Conservation (phyloP, 2,329 filamentous ascomycete species). For the Diaporthe citri region DNA sequence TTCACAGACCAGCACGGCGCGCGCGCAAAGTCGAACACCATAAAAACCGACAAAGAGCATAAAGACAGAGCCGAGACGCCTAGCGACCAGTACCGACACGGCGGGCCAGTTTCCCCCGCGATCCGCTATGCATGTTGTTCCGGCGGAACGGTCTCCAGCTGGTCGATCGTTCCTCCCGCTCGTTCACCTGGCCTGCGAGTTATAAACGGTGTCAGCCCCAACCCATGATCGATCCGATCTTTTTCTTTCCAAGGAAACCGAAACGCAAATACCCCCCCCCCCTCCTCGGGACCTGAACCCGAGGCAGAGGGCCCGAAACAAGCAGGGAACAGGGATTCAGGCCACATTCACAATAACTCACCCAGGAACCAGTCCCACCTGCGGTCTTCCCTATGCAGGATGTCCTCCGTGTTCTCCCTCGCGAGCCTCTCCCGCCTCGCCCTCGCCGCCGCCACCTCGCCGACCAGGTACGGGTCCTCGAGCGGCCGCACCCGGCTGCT, state of each 20-base stretch:
- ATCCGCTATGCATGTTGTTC: constrained; percentile 30
- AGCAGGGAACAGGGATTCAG: constrained; percentile 40
- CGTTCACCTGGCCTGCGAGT: constrained; percentile 61
- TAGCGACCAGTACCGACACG: constrained; percentile 35
- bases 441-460: constrained; percentile 71
- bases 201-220: constrained; percentile 40
- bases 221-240: background rate
- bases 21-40: background rate
- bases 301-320: constrained; percentile 12
- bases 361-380: constrained; percentile 73
- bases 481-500: constrained; percentile 59
- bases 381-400: constrained; percentile 68
- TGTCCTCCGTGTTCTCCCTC: constrained; percentile 67
- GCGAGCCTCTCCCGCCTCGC: constrained; percentile 69
- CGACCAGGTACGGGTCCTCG: constrained; percentile 77
- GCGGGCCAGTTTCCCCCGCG: constrained; percentile 37
- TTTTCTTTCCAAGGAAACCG: background rate
- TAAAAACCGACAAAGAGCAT: background rate
- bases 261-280: background rate
- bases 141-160: constrained; percentile 54
- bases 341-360: constrained; percentile 49
- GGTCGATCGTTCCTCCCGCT: constrained; percentile 63
- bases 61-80: background rate
- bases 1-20: background rate
- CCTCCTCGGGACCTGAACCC: constrained; percentile 8